Conservation (phyloP, 2,329 filamentous ascomycete species). For the Ophiostoma quercus region DNA sequence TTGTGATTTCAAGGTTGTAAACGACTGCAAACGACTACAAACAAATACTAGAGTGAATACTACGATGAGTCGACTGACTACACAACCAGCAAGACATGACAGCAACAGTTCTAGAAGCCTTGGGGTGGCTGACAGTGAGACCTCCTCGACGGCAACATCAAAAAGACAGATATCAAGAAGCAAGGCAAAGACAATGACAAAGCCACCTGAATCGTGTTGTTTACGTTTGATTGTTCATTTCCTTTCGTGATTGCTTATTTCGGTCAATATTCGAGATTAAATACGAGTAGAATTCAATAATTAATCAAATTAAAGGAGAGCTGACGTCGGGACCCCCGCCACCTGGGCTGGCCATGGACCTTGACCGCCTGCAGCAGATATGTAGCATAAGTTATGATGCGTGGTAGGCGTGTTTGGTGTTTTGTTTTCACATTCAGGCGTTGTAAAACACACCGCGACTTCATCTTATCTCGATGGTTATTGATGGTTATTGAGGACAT, state of each 20-base stretch:
- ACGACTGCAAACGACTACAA: background rate
- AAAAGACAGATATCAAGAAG: background rate
- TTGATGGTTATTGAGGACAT: background rate
- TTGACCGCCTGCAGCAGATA: conserved; percentile 20
- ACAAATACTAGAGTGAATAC: background rate
- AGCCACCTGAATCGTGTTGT: conserved; percentile 1
- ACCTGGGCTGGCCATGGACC: background rate
- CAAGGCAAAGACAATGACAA: background rate
- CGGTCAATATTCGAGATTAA: background rate
- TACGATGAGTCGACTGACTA: background rate
- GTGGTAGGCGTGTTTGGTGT: background rate
- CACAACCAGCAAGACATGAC: background rate
- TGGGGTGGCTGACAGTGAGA: background rate
- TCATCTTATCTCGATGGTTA: background rate
- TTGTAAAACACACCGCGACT: conserved; percentile 21
- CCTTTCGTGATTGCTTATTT: background rate
- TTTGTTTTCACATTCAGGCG: background rate
- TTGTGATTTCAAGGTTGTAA: too few relatives aligned
- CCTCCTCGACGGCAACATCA: background rate
- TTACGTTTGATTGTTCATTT: conserved; percentile 13
- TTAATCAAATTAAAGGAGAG: background rate
- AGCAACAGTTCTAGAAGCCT: background rate
- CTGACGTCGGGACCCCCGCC: conserved; percentile 15
- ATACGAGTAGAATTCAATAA: background rate
- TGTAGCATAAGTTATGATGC: conserved; percentile 12